Percentiles rank a stretch among this genome's conserved stretches.
Evolutionary conservation across 2,329 filamentous ascomycete species (phyloP).

Genomic region (Monosporascus sp.): DNA sequence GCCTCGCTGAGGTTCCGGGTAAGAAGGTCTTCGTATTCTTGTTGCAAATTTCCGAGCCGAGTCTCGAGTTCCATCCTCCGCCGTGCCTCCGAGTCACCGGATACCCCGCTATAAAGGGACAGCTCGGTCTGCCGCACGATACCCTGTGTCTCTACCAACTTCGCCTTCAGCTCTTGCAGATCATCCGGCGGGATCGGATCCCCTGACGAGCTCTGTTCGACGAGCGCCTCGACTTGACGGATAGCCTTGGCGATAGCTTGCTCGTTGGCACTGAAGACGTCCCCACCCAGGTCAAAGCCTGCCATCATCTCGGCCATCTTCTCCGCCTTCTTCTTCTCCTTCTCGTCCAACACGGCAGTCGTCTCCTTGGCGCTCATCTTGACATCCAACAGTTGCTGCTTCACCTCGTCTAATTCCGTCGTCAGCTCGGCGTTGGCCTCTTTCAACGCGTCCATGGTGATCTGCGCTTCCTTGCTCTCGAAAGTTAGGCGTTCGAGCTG

Average conservation of each 20-base stretch:
- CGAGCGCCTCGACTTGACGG: conserved; percentile 71
- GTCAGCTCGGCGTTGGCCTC: conserved; percentile 94
- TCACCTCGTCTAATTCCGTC: conserved; percentile 85
- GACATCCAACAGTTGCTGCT: conserved; percentile 91
- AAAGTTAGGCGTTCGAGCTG: conserved; percentile 92
- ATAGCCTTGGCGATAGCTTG: conserved; percentile 78
- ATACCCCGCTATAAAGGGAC: conserved; percentile 65
- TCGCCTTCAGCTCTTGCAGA: conserved; percentile 68
- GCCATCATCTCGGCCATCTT: conserved; percentile 99
- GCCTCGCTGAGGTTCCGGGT: conserved; percentile 70
- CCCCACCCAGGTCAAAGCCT: conserved; percentile 87
- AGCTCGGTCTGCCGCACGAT: conserved; percentile 90
- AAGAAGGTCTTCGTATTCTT: conserved; percentile 78
- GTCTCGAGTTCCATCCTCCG: conserved; percentile 72
- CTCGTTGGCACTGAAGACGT: conserved; percentile 92
- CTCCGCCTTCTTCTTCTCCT: conserved; percentile 97
- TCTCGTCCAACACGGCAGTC: conserved; percentile 84
- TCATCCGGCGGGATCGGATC: conserved; percentile 79
- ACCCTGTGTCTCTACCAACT: conserved; percentile 82
- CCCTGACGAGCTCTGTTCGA: conserved; percentile 70
- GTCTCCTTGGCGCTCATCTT: conserved; percentile 97
- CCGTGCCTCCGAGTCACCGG: conserved; percentile 60
- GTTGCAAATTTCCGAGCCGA: conserved; percentile 67
- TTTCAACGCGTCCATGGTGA: conserved; percentile 96
- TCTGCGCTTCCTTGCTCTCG: conserved; percentile 92